Evolutionary conservation across 257 asterid genomes (phyloP).

Genomic region (Nicotiana tomentosiformis): DNA sequence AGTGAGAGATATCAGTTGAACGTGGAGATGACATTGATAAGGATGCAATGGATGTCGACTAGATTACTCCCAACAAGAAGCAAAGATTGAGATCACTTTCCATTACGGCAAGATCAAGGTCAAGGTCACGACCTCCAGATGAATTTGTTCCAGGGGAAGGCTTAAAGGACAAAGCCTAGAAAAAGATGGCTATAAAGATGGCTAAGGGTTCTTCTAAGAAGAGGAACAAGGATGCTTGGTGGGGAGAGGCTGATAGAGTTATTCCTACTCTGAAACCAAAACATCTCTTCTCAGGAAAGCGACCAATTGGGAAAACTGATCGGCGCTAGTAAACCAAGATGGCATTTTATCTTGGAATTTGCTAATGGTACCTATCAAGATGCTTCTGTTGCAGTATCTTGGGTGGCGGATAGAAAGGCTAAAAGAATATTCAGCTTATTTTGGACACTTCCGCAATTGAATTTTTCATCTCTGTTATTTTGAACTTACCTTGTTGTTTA

Average conservation of each 20-base stretch:
- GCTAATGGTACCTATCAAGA: neutral
- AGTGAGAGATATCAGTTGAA: conserved; percentile 72
- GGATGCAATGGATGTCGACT: conserved; percentile 72
- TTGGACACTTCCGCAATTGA: neutral
- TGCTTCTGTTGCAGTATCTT: neutral
- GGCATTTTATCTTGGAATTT: neutral
- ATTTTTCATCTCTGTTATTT: neutral
- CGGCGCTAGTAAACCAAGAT: conserved; percentile 47
- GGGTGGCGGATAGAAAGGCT: neutral
- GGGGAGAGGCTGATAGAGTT: conserved; percentile 86
- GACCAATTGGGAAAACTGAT: conserved; percentile 71
- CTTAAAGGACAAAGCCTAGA: conserved; percentile 66
- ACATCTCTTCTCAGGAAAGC: conserved; percentile 83
- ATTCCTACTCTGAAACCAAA: conserved; percentile 78
- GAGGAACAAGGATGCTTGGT: conserved; percentile 80
- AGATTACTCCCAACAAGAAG: conserved; percentile 60
- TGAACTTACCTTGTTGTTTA: neutral
- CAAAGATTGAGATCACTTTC: conserved; percentile 19
- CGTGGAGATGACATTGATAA: conserved; percentile 22
- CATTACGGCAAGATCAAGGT: conserved; percentile 31
- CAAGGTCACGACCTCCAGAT: conserved; percentile 58
- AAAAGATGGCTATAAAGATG: conserved; percentile 56
- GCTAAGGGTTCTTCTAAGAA: conserved; percentile 45
- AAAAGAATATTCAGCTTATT: neutral
- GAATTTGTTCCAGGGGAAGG: conserved; percentile 90